Evolutionary conservation across 129 eudicot genomes (phyloP).

Genomic region (Flaveria bidentis): DNA sequence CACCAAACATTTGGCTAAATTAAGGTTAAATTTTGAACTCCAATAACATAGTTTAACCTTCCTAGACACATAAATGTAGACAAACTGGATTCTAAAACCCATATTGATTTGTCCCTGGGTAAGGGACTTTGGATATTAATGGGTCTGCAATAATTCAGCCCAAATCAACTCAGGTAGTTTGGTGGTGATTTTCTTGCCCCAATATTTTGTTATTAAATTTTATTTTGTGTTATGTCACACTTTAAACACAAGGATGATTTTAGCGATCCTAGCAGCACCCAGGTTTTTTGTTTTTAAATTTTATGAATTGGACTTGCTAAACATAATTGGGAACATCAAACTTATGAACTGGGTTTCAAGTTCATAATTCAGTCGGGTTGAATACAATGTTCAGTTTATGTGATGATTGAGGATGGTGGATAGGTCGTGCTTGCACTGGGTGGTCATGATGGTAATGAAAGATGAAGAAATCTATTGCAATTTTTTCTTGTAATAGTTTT

Average conservation of each 20-base stretch:
- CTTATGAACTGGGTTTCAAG: too few relatives aligned
- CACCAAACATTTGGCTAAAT: neutral
- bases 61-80: neutral
- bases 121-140: neutral
- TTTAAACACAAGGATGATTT: neutral
- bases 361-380: neutral
- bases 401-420: too few relatives aligned
- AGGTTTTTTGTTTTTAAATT: too few relatives aligned
- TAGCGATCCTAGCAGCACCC: neutral
- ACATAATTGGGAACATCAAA: too few relatives aligned
- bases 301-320: too few relatives aligned
- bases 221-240: neutral
- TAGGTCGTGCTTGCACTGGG: too few relatives aligned
- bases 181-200: neutral
- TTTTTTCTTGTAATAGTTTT: neutral
- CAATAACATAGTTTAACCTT: neutral
- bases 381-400: too few relatives aligned
- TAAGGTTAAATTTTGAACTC: neutral
- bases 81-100: neutral
- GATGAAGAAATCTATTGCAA: neutral
- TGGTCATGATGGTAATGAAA: neutral
- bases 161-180: neutral
- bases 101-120: neutral
- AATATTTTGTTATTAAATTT: neutral
- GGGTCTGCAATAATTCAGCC: neutral